Evolutionary conservation across 495 filamentous ascomycete species (phyloP).

Genomic region (Xylaria acuta): DNA sequence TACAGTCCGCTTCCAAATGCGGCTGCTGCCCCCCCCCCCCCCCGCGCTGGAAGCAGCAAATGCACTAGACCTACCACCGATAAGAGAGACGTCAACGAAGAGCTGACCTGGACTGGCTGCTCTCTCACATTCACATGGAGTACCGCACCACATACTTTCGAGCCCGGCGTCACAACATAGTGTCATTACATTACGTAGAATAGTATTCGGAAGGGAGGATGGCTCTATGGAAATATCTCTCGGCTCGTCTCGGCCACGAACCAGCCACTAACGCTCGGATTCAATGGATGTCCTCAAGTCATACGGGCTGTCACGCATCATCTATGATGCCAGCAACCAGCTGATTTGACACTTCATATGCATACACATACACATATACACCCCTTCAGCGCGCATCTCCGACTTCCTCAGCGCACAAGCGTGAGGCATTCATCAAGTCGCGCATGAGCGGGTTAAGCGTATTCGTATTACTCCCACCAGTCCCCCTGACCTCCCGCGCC

Average conservation of each 20-base stretch:
- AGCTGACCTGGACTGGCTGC: neutral
- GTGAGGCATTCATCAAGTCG: slow-evolving; percentile 19
- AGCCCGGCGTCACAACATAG: neutral
- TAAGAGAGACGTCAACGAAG: neutral
- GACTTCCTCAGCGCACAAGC: slow-evolving; percentile 1
- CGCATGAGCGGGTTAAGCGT: slow-evolving; percentile 18
- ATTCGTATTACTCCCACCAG: neutral
- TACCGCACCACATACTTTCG: neutral
- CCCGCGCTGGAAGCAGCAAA: neutral
- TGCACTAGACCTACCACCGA: neutral
- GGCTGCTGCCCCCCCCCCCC: no score
- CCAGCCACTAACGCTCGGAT: neutral
- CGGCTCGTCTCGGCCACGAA: neutral
- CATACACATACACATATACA: neutral
- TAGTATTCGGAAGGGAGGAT: neutral
- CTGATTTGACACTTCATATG: neutral
- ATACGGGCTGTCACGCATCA: neutral
- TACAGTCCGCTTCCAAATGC: no score
- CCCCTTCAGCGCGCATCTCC: neutral
- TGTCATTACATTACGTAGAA: neutral
- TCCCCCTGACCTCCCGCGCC: neutral
- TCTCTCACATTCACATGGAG: neutral
- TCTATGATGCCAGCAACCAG: neutral
- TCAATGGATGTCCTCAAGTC: neutral
- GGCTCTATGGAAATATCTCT: neutral